These are phyloP conservation scores for Kodamaea neixiangensis DNA, from an alignment of 805 yeast species.

Conservation along the genomic window DNA sequence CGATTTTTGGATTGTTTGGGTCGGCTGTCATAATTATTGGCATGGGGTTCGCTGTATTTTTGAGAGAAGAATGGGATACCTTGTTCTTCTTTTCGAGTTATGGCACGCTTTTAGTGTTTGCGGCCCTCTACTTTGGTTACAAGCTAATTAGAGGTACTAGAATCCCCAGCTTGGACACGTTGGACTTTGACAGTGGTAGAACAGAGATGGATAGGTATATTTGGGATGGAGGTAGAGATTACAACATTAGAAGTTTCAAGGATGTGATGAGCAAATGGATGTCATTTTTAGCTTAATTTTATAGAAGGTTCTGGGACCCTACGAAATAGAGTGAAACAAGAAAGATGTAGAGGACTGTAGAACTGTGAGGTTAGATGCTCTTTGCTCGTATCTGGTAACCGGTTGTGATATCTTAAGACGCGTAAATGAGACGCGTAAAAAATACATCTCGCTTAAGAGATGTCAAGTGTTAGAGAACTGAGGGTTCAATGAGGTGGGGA, in stretches of 20 bases:
- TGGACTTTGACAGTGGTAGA: constrained; percentile 83
- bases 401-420: not conserved
- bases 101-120: constrained; percentile 58
- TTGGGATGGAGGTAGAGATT: constrained; percentile 73
- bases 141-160: constrained; percentile 62
- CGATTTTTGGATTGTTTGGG: constrained; percentile 61
- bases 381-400: not conserved
- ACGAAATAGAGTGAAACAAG: not conserved
- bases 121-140: constrained; percentile 53
- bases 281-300: constrained; percentile 34
- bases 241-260: constrained; percentile 33
- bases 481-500: too few relatives aligned
- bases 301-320: not conserved
- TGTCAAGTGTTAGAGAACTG: too few relatives aligned
- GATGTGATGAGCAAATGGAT: constrained; percentile 34
- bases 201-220: constrained; percentile 77
- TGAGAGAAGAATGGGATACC: constrained; percentile 58
- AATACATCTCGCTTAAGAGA: not conserved
- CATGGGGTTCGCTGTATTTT: constrained; percentile 65
- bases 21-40: constrained; percentile 51
- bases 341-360: not conserved
- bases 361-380: too few relatives aligned
- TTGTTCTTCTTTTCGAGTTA: constrained; percentile 66
- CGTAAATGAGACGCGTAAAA: not conserved
- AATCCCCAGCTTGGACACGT: constrained; percentile 65